Conservation (phyloP, 2,329 filamentous ascomycete genomes). For the Tolypocladium tundrense region DNA sequence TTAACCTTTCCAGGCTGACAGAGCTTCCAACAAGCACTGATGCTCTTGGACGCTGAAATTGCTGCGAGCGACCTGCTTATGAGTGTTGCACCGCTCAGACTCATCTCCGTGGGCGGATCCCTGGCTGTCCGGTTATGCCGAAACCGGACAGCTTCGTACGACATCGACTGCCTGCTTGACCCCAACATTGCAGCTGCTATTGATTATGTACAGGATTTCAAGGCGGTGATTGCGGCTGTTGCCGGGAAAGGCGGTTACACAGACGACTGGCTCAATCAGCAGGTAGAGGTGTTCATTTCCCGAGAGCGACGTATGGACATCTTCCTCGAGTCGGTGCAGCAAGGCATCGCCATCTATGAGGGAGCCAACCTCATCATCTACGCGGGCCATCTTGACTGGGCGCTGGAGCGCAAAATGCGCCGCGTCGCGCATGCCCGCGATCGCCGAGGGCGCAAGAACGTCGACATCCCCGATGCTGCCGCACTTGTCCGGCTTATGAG, state of each 20-base stretch:
- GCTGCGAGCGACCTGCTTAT: conserved; percentile 13
- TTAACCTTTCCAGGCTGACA: background rate
- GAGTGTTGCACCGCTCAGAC: conserved; percentile 15
- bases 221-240: conserved; percentile 5
- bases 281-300: conserved; percentile 11
- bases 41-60: conserved; percentile 11
- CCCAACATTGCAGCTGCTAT: conserved; percentile 12
- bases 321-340: conserved; percentile 13
- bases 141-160: conserved; percentile 10
- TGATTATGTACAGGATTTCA: conserved; percentile 11
- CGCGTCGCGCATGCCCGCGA: conserved; percentile 8
- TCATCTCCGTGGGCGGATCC: conserved; percentile 13
- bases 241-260: conserved; percentile 1
- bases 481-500: conserved; percentile 7
- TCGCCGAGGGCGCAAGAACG: background rate
- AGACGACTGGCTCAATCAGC: conserved; percentile 13
- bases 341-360: conserved; percentile 11
- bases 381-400: conserved; percentile 13
- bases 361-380: conserved; percentile 13
- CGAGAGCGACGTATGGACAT: conserved; percentile 7
- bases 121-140: conserved; percentile 12
- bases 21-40: conserved; percentile 5
- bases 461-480: conserved; percentile 8
- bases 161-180: conserved; percentile 15
- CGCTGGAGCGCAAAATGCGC: conserved; percentile 15